phyloP scores from a whole-genome alignment of 306 rosid genomes.

The Boehmeria nivea region DNA sequence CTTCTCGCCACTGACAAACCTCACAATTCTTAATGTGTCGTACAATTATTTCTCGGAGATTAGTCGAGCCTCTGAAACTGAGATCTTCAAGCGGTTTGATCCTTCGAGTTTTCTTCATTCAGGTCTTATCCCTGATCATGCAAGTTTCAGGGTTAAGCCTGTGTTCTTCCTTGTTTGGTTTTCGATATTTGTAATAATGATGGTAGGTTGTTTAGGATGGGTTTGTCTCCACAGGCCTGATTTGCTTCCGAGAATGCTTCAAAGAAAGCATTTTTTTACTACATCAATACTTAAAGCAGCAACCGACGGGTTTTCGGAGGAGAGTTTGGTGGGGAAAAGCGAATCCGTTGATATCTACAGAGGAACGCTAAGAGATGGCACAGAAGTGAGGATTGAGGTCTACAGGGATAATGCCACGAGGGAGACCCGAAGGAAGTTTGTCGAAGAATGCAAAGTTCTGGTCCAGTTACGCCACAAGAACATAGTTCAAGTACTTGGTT shows the following conservation, averaged over 20 bases:
- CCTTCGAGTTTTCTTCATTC: no score
- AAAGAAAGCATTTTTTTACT: constrained; percentile 36
- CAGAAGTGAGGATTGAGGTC: constrained; percentile 56
- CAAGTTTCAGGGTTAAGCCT: no score
- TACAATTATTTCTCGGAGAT: no score
- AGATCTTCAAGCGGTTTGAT: no score
- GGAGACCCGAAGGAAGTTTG: constrained; percentile 23
- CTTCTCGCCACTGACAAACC: no score
- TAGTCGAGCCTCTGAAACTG: no score
- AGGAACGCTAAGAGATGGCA: constrained; percentile 55
- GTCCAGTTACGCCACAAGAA: constrained; percentile 47
- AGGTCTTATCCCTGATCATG: no score
- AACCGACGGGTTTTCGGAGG: constrained; percentile 38
- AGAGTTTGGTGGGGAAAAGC: constrained; percentile 47
- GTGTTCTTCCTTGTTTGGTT: no score
- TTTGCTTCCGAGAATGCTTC: constrained; percentile 30
- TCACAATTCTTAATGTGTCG: no score
- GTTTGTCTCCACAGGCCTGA: no score
- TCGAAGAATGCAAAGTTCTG: constrained; percentile 49
- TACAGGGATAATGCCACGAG: constrained; percentile 36
- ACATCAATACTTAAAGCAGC: constrained; percentile 49
- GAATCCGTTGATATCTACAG: constrained; percentile 49
- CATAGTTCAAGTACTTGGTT: constrained; percentile 47
- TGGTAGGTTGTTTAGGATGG: no score
- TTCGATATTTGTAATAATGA: no score